Conservation (phyloP, 1,284 basidiomycete species). For the Xerocomus nothofagi region DNA sequence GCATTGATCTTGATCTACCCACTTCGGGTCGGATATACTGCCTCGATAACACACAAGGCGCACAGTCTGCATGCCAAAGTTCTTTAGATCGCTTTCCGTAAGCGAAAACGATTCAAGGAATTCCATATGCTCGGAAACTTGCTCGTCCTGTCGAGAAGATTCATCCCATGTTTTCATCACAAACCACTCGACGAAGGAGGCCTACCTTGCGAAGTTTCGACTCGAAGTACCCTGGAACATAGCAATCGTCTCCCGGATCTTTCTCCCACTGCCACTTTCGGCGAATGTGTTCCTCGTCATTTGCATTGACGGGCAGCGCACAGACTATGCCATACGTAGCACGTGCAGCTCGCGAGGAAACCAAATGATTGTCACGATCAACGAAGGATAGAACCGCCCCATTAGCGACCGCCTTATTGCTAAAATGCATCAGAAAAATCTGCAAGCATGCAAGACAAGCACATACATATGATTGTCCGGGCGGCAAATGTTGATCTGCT, state of each 20-base stretch:
- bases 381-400: conserved; percentile 51
- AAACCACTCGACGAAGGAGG: background rate
- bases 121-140: background rate
- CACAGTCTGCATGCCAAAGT: conserved; percentile 8
- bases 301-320: background rate
- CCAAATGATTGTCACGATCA: conserved; percentile 38
- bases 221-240: conserved; percentile 10
- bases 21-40: background rate
- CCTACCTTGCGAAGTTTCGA: conserved; percentile 4
- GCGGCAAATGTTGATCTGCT: conserved; percentile 27
- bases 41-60: conserved; percentile 10
- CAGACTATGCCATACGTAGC: conserved; percentile 32
- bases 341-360: conserved; percentile 42
- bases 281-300: conserved; percentile 2
- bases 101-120: conserved; percentile 7
- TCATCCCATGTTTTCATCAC: background rate
- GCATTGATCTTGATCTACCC: conserved; percentile 14
- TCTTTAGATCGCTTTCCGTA: background rate
- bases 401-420: conserved; percentile 53
- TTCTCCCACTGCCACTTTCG: conserved; percentile 5
- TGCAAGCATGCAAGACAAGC: background rate
- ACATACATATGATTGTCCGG: conserved; percentile 30
- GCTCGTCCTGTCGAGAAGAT: background rate
- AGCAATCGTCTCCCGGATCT: conserved; percentile 1
- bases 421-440: conserved; percentile 17